These are phyloP conservation scores for Zoysia japonica DNA, from an alignment of 176 grass and related monocot species.

Conservation along the genomic window DNA sequence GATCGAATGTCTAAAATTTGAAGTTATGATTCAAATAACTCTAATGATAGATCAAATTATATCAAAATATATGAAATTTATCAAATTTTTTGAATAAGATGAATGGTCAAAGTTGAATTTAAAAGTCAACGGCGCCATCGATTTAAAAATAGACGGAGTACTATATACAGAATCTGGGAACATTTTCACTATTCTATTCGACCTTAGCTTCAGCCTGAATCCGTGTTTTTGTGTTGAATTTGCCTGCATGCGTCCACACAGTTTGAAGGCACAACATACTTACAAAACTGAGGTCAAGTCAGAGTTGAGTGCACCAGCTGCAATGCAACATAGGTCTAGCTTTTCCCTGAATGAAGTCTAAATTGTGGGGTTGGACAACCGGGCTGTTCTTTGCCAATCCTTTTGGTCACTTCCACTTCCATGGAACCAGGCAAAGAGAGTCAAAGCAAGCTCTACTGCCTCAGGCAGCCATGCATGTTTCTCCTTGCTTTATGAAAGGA, in stretches of 20 bases:
- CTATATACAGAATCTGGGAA: too few species aligned
- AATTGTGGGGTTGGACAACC: not conserved
- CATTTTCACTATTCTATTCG: too few species aligned
- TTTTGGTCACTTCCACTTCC: not conserved
- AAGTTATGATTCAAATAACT: too few species aligned
- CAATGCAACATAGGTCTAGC: not conserved
- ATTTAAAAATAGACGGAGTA: too few species aligned
- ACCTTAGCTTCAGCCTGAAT: too few species aligned
- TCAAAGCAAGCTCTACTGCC: not conserved
- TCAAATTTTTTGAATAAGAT: too few species aligned
- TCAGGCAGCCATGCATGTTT: not conserved
- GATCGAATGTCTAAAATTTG: too few species aligned
- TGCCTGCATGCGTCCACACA: not conserved
- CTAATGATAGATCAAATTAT: too few species aligned
- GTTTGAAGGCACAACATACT: not conserved
- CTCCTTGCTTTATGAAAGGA: not conserved
- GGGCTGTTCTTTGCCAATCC: constrained; percentile 34
- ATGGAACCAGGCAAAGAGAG: not conserved
- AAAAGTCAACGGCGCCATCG: too few species aligned
- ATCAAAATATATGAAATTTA: too few species aligned
- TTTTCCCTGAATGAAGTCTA: not conserved
- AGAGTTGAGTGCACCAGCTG: not conserved
- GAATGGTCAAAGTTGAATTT: too few species aligned
- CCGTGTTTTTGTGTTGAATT: not conserved
- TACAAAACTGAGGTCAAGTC: constrained; percentile 6